Evolutionary conservation across 2,329 filamentous ascomycete species (phyloP).

Genomic region (Diaporthe longicolla): DNA sequence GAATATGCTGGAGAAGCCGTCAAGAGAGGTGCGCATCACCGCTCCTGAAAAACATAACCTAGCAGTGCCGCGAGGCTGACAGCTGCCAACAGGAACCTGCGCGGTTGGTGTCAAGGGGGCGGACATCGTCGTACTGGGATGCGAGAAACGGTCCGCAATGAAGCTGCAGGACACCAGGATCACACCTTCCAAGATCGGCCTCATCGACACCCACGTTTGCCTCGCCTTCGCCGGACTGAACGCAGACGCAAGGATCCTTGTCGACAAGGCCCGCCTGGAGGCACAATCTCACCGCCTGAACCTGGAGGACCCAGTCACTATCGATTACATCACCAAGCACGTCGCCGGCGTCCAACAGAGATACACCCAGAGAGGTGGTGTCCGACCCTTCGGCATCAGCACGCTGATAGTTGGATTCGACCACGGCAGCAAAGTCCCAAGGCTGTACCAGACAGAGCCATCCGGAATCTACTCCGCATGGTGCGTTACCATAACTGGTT

Average conservation of each 20-base stretch:
- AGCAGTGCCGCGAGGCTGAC: conserved; percentile 22
- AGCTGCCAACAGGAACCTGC: conserved; percentile 80
- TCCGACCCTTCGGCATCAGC: conserved; percentile 98
- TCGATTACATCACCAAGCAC: conserved; percentile 99
- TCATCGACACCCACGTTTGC: conserved; percentile 95
- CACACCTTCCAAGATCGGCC: conserved; percentile 97
- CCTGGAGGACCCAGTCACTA: conserved; percentile 95
- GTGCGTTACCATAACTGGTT: conserved; percentile 65
- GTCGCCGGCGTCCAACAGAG: conserved; percentile 97
- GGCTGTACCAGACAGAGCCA: conserved; percentile 98
- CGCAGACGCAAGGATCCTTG: conserved; percentile 96
- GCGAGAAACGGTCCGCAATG: conserved; percentile 99
- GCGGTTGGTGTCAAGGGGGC: conserved; percentile 96
- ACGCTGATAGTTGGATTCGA: conserved; percentile 99
- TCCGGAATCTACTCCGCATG: conserved; percentile 99
- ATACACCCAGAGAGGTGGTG: conserved; percentile 99
- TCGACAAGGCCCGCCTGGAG: conserved; percentile 98
- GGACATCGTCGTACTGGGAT: conserved; percentile 95
- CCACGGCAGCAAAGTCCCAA: conserved; percentile 87
- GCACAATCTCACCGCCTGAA: conserved; percentile 97
- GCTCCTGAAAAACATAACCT: not conserved
- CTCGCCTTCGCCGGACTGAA: conserved; percentile 98
- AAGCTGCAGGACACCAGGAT: conserved; percentile 99
- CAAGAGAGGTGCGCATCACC: conserved; percentile 82
- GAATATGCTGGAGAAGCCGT: conserved; percentile 99